These are phyloP conservation scores for Sedum album DNA, from an alignment of 164 flowering plant species.

Conservation along the genomic window DNA sequence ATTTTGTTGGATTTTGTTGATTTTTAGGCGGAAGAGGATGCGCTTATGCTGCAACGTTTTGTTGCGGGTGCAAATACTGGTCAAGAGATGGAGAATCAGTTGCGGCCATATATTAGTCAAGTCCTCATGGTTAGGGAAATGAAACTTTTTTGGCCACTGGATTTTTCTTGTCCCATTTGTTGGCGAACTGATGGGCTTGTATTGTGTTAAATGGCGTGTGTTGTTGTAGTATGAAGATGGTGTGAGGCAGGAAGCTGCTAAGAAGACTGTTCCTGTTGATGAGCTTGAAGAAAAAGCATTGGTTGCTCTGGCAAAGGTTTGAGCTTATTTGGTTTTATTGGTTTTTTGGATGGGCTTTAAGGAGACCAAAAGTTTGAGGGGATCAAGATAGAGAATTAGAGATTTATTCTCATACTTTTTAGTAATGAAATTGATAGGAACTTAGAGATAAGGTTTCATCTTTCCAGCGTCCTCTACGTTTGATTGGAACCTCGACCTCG, in stretches of 20 bases:
- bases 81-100: conserved; percentile 33
- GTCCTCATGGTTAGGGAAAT: conserved; percentile 53
- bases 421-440: neutral
- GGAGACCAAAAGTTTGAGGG: too few relatives aligned
- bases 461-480: neutral
- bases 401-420: too few relatives aligned
- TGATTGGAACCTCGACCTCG: neutral
- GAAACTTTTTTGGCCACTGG: neutral
- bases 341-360: neutral
- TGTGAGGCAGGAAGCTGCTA: conserved; percentile 65
- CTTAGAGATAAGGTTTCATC: neutral
- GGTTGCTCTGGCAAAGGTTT: conserved; percentile 77
- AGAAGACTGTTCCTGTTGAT: conserved; percentile 66
- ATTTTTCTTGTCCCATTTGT: too few relatives aligned
- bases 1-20: neutral
- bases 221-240: conserved; percentile 71
- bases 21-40: conserved; percentile 82
- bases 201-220: neutral
- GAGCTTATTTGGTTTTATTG: conserved; percentile 4
- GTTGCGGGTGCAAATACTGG: conserved; percentile 29
- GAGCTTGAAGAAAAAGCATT: conserved; percentile 92
- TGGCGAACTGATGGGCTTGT: too few relatives aligned
- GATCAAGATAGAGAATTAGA: too few relatives aligned
- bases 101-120: conserved; percentile 50
- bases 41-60: conserved; percentile 60